Conservation (phyloP, 257 asterid genomes). For the Ehretia macrophylla region DNA sequence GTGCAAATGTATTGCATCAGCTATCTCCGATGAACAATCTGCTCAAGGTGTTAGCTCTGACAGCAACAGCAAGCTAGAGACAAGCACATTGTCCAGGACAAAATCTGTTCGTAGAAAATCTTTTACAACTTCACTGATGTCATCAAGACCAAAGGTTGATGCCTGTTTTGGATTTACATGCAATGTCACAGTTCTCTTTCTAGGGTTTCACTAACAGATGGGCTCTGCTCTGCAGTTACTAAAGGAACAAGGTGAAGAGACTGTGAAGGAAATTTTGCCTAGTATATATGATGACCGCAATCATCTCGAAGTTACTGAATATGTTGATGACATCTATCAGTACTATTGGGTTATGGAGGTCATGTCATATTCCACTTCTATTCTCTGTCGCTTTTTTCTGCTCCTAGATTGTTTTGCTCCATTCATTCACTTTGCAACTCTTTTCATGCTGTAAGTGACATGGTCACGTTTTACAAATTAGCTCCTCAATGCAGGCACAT, state of each 20-base stretch:
- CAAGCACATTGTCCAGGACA: slow-evolving; percentile 28
- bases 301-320: slow-evolving; percentile 86
- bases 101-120: slow-evolving; percentile 74
- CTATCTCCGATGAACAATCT: slow-evolving; percentile 34
- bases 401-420: too few relatives aligned
- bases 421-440: too few relatives aligned
- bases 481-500: slow-evolving; percentile 43
- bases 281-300: slow-evolving; percentile 70
- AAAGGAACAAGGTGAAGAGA: slow-evolving; percentile 31
- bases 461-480: not conserved
- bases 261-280: slow-evolving; percentile 48
- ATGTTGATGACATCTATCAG: slow-evolving; percentile 86
- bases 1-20: slow-evolving; percentile 33
- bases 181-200: not conserved
- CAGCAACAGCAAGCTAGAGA: slow-evolving; percentile 17
- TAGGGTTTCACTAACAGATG: slow-evolving; percentile 16
- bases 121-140: slow-evolving; percentile 57
- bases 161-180: slow-evolving; percentile 9
- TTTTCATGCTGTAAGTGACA: too few relatives aligned
- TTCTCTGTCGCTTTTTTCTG: not conserved
- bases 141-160: slow-evolving; percentile 66
- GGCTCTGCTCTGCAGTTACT: slow-evolving; percentile 30
- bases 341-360: slow-evolving; percentile 99
- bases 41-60: slow-evolving; percentile 34
- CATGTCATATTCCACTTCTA: slow-evolving; percentile 9